These are phyloP conservation scores for Talaromyces sp. DNA, from an alignment of 2,329 filamentous ascomycete species.

Conservation along the genomic window DNA sequence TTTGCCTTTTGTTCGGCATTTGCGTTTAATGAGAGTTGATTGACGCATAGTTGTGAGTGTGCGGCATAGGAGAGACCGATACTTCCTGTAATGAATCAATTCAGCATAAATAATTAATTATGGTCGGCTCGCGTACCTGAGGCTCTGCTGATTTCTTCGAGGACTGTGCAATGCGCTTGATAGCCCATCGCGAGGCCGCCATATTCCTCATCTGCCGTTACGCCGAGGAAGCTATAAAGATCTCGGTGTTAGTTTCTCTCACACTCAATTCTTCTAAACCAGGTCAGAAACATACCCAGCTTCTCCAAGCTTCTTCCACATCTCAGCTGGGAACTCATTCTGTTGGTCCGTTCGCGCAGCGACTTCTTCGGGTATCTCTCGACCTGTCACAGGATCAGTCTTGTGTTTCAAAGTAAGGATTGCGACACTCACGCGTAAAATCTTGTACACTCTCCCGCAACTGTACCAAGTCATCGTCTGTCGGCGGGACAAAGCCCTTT, in stretches of 20 bases:
- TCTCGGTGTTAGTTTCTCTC: background rate
- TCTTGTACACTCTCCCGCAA: slow-evolving; percentile 81
- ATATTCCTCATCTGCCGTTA: slow-evolving; percentile 88
- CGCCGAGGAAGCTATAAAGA: slow-evolving; percentile 69
- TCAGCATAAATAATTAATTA: slow-evolving; percentile 19
- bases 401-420: too few relatives aligned
- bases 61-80: slow-evolving; percentile 84
- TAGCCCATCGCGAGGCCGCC: slow-evolving; percentile 91
- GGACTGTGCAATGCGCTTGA: slow-evolving; percentile 90
- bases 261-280: background rate
- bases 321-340: slow-evolving; percentile 83
- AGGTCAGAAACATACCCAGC: slow-evolving; percentile 54
- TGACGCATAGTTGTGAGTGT: slow-evolving; percentile 93
- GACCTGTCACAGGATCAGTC: slow-evolving; percentile 44
- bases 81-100: slow-evolving; percentile 31
- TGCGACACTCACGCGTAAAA: slow-evolving; percentile 59
- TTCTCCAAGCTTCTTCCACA: slow-evolving; percentile 92
- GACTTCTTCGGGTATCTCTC: slow-evolving; percentile 80
- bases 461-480: slow-evolving; percentile 70
- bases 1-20: slow-evolving; percentile 71
- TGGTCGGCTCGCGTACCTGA: slow-evolving; percentile 52
- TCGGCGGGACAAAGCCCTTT: slow-evolving; percentile 61
- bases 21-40: slow-evolving; percentile 91
- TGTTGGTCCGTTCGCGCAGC: slow-evolving; percentile 76
- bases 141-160: slow-evolving; percentile 90